phyloP scores from a whole-genome alignment of 306 rosid genomes.

The Hippophae tibetana region DNA sequence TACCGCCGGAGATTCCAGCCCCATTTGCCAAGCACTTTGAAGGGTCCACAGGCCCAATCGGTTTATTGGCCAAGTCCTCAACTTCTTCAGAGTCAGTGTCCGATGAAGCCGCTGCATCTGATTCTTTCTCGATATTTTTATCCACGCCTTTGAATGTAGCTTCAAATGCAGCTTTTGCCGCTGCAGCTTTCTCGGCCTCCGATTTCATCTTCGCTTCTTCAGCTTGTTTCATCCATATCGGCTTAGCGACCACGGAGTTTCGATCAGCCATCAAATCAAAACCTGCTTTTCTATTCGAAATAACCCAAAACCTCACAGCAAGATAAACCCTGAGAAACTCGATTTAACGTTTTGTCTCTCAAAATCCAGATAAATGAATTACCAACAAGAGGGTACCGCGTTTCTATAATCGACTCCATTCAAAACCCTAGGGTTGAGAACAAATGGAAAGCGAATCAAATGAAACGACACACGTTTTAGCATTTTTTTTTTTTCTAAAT shows the following conservation, averaged over 20 bases:
- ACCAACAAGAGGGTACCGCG: not conserved
- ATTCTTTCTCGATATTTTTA: constrained; percentile 37
- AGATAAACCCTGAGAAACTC: constrained; percentile 1
- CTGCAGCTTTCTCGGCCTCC: constrained; percentile 91
- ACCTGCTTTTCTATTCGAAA: constrained; percentile 10
- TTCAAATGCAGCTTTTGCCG: constrained; percentile 93
- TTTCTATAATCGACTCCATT: not conserved
- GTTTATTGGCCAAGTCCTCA: constrained; percentile 71
- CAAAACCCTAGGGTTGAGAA: constrained; percentile 1
- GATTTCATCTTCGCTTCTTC: constrained; percentile 88
- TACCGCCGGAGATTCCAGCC: constrained; percentile 81
- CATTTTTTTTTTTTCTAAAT: too few relatives aligned
- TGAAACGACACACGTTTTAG: too few relatives aligned
- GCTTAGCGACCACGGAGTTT: constrained; percentile 48
- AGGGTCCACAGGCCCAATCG: constrained; percentile 85
- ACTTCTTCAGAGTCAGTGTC: constrained; percentile 83
- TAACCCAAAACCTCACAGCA: constrained; percentile 1
- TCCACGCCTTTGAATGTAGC: constrained; percentile 85
- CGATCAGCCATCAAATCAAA: constrained; percentile 71
- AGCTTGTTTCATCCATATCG: constrained; percentile 97
- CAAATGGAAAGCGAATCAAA: too few relatives aligned
- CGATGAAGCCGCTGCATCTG: constrained; percentile 40
- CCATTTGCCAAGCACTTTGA: constrained; percentile 81
- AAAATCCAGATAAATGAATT: too few relatives aligned
- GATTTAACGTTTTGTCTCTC: too few relatives aligned